A percentile compares a stretch with the other conserved stretches of the same genome.
phyloP scores from a whole-genome alignment of 352 stramenopile species.

The Blastocystis sp. region DNA sequence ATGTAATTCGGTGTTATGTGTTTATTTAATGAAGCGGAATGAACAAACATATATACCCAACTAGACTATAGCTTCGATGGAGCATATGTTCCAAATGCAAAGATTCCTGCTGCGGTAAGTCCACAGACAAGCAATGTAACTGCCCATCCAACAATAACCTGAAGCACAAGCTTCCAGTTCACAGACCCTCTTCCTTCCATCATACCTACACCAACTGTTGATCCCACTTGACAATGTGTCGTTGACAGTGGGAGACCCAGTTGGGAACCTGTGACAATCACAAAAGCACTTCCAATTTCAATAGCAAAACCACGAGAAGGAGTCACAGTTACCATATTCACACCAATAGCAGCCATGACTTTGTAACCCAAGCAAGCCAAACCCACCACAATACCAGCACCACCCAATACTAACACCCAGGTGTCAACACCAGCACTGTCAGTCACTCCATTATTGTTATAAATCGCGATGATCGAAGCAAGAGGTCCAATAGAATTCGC shows the following conservation, averaged over 20 bases:
- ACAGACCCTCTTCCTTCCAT: constrained; percentile 60
- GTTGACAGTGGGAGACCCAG: constrained; percentile 71
- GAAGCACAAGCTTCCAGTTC: constrained; percentile 69
- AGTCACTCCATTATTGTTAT: background rate
- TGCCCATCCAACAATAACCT: constrained; percentile 69
- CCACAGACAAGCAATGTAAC: constrained; percentile 70
- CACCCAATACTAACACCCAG: constrained; percentile 72
- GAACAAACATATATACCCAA: background rate
- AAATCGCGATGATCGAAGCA: constrained; percentile 69
- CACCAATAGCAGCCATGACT: constrained; percentile 73
- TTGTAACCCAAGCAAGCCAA: constrained; percentile 71
- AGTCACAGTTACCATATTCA: constrained; percentile 72
- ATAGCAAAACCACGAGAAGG: constrained; percentile 73
- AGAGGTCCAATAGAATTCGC: constrained; percentile 73
- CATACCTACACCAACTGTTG: constrained; percentile 72
- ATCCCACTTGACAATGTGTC: constrained; percentile 73
- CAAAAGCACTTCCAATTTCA: constrained; percentile 72
- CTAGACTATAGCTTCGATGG: background rate
- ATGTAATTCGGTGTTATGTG: constrained; percentile 26
- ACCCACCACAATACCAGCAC: constrained; percentile 70
- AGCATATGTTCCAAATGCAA: constrained; percentile 57
- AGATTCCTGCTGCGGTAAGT: constrained; percentile 64
- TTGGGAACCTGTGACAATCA: constrained; percentile 72
- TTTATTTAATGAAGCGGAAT: constrained; percentile 23
- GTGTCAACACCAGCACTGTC: constrained; percentile 69